Evolutionary conservation across 805 yeast genomes (phyloP), one percentile per base, ranked within the genome.

Genomic region (Wickerhamomyces mucosus): DNA sequence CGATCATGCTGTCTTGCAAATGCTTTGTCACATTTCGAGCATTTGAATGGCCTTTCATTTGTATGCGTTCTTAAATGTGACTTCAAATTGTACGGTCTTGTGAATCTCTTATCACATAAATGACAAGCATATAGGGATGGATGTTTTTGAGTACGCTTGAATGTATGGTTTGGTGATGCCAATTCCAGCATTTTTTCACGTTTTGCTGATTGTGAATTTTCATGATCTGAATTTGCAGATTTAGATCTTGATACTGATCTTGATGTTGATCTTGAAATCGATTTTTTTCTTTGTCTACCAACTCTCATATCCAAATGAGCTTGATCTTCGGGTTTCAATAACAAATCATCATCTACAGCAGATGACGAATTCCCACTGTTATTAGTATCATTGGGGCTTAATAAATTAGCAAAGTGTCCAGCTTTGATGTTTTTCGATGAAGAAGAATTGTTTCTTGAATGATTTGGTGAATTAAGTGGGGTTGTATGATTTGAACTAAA

Each of bases 11-110:
- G 78, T 37, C 92, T 58, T 6, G 88, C 88, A 62, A 82, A 82
- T 1, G 88, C 82, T 51, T 81, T 81, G 5, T 84, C 85, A 57
- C 94, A 82, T 4, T 71, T 65, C 11, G 68, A 61, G 55, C 94
- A 82, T 7, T 72, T 63, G 47, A 72, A 82, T 6, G 92, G 94
- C 32, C 86, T 59, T 48, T 82, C 94, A 49, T 80, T 80, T 1
- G 94, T 81, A 52, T 83, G 98, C 0, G 97, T 89, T 36, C 96
- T 64, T 49, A 82, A 61, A 57, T 89, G 98, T 0, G 95, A 83
- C 44, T 89, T 84, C 42, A 89, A 63, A 51, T 92, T 92, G 55
- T 92, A 92, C 0, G 96, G 95, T 34, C 97, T 61, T 2, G 97
- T 89, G 53, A 89, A 89, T 29, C 78, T 62, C 56, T 85, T 86